Evolutionary conservation across 2,329 filamentous ascomycete species (phyloP).

Genomic region (Pezicula rhizophila): DNA sequence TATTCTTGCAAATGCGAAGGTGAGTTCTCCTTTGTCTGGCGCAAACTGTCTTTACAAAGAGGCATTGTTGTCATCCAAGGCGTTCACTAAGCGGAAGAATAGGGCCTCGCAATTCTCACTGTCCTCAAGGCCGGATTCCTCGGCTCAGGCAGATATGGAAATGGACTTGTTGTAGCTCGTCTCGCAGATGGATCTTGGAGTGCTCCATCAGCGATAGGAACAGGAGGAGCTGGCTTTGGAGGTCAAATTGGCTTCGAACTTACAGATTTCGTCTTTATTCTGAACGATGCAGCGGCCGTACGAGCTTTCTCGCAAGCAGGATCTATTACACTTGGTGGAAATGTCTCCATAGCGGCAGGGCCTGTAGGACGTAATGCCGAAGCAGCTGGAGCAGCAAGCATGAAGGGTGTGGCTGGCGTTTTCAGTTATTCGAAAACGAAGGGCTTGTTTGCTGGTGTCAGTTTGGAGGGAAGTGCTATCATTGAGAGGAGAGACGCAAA

Average conservation of each 20-base stretch:
- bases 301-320: constrained; percentile 91
- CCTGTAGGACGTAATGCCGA: constrained; percentile 93
- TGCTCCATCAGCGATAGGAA: constrained; percentile 74
- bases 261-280: constrained; percentile 95
- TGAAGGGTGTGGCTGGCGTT: constrained; percentile 82
- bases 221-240: constrained; percentile 74
- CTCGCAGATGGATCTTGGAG: constrained; percentile 75
- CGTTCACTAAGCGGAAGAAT: constrained; percentile 9
- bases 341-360: constrained; percentile 91
- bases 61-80: background rate
- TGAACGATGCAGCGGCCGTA: constrained; percentile 86
- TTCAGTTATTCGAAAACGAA: constrained; percentile 99
- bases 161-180: constrained; percentile 74
- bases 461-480: constrained; percentile 85
- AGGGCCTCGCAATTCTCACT: constrained; percentile 78
- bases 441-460: constrained; percentile 92
- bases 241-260: constrained; percentile 84
- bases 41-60: no score
- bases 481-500: constrained; percentile 96
- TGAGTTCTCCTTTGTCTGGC: constrained; percentile 30
- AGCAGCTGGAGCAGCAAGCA: constrained; percentile 85
- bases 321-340: constrained; percentile 87
- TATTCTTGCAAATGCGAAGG: constrained; percentile 87
- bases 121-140: constrained; percentile 85
- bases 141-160: constrained; percentile 75